Evolutionary conservation across 2,329 filamentous ascomycete species (phyloP), one percentile per base, ranked within the genome.

Genomic region (Pseudogymnoascus sp.): DNA sequence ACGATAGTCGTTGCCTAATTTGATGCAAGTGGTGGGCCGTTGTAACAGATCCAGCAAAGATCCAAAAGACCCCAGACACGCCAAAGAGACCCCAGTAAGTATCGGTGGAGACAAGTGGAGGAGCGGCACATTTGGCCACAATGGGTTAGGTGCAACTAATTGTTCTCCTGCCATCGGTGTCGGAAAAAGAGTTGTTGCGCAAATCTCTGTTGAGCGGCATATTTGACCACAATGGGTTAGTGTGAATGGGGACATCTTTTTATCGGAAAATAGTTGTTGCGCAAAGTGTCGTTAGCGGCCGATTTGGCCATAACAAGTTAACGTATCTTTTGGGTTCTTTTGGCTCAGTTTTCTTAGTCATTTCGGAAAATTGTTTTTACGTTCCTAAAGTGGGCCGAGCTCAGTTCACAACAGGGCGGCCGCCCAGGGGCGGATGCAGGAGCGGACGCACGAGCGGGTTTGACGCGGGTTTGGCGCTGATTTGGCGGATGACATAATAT

Each of bases 391-490:
- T 55, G 29, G 48, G 9, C 29, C n/a, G n/a, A 9, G 48, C 29
- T 17, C 21, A 31, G 29, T 4, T 33, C 8, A 15, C 31, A 10
- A 41, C 15, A 51, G 44, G 27, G 25, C 8, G 44, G 25, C 27
- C 13, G 27, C 10, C n/a, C n/a, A 17, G 29, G 48, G 48, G n/a
- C 48, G 48, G n/a, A 55, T 55, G 48, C 48, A 55, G 9, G 48
- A 33, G 48, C 48, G 48, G 48, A 55, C 29, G 48, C 48, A 55
- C 29, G 48, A 33, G 48, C 48, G 48, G 48, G 48, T 13, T n/a
- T 5, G 15, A 12, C 21, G 21, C 21, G 21, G 21, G 21, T 21
- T 3, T 21, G 21, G 21, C 21, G 21, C 21, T 21, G 21, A 4
- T 21, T 2, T 21, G 13, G 42, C 48, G 48, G 48, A 33, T 17